A percentile compares a stretch with the other conserved stretches of the same genome.
phyloP scores from a whole-genome alignment of 2,329 filamentous ascomycete genomes.

The Microdochium nivale region DNA sequence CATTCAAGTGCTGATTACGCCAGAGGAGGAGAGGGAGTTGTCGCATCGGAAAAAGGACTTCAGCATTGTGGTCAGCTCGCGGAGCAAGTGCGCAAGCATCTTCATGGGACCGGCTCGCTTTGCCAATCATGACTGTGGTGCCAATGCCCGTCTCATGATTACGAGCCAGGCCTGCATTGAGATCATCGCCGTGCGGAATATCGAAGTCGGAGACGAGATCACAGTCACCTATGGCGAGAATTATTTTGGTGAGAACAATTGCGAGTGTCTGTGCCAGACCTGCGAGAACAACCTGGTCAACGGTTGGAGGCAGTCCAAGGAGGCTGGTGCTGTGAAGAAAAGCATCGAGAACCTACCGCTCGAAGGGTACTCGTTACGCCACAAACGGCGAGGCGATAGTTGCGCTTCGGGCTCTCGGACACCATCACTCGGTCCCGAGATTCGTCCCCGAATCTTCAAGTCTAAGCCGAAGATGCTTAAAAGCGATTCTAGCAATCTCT shows the following conservation, averaged over 20 bases:
- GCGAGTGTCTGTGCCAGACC: conserved; percentile 84
- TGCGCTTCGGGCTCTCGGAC: conserved; percentile 43
- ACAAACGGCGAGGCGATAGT: conserved; percentile 42
- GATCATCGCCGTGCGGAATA: conserved; percentile 75
- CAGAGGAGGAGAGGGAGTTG: conserved; percentile 79
- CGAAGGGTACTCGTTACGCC: conserved; percentile 48
- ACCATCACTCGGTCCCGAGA: conserved; percentile 47
- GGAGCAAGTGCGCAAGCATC: conserved; percentile 81
- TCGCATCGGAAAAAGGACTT: conserved; percentile 84
- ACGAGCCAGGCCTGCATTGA: conserved; percentile 81
- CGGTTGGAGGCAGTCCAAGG: conserved; percentile 64
- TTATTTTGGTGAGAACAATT: conserved; percentile 93
- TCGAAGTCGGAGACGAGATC: conserved; percentile 84
- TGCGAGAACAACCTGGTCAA: conserved; percentile 72
- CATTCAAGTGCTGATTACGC: conserved; percentile 85
- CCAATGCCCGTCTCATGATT: conserved; percentile 82
- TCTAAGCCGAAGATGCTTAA: conserved; percentile 24
- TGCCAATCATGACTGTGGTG: conserved; percentile 92
- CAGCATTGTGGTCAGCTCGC: conserved; percentile 89
- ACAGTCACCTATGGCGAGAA: conserved; percentile 93
- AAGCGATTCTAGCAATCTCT: conserved; percentile 23
- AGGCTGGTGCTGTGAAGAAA: conserved; percentile 33
- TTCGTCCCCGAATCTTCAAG: conserved; percentile 41
- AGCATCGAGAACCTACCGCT: conserved; percentile 44
- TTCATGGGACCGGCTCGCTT: conserved; percentile 95